Percentiles rank a stretch among this genome's conserved stretches.
These are phyloP conservation scores for Penicillium coprophilum DNA, from an alignment of 495 filamentous ascomycete species.

Conservation along the genomic window DNA sequence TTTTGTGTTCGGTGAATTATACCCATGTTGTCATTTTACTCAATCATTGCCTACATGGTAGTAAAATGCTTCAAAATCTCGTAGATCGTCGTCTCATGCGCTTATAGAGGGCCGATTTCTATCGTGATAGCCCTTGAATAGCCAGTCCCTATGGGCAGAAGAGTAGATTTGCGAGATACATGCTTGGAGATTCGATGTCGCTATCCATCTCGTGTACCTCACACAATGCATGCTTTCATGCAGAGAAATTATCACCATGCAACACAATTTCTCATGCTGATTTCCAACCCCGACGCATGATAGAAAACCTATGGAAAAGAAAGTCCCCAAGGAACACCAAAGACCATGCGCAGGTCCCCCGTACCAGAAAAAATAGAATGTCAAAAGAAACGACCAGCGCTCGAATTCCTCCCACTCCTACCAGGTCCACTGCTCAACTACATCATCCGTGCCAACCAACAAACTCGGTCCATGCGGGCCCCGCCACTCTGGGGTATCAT, in stretches of 20 bases:
- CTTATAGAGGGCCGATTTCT: not conserved
- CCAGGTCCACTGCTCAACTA: constrained; percentile 45
- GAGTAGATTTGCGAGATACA: no score
- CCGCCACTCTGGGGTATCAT: constrained; percentile 17
- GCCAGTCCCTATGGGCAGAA: not conserved
- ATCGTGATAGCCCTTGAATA: not conserved
- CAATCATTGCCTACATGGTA: not conserved
- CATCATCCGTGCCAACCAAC: constrained; percentile 33
- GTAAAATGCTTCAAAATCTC: not conserved
- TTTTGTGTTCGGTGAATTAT: constrained; percentile 16
- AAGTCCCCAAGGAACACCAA: not conserved
- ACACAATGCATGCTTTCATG: not conserved
- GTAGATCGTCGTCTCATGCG: not conserved
- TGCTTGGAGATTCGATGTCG: not conserved
- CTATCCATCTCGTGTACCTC: not conserved
- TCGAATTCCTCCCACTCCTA: constrained; percentile 3
- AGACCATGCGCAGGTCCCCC: not conserved
- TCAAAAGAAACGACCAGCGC: not conserved
- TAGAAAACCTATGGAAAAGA: not conserved
- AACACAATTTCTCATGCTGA: not conserved
- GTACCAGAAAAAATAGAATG: not conserved
- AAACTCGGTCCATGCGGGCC: constrained; percentile 39
- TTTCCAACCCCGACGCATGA: not conserved
- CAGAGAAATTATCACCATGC: not conserved
- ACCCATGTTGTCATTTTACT: constrained; percentile 16